Percentiles rank a stretch among this genome's conserved stretches.
Conservation (phyloP, 768 basidiomycete genomes). For the Naganishia onofrii region DNA sequence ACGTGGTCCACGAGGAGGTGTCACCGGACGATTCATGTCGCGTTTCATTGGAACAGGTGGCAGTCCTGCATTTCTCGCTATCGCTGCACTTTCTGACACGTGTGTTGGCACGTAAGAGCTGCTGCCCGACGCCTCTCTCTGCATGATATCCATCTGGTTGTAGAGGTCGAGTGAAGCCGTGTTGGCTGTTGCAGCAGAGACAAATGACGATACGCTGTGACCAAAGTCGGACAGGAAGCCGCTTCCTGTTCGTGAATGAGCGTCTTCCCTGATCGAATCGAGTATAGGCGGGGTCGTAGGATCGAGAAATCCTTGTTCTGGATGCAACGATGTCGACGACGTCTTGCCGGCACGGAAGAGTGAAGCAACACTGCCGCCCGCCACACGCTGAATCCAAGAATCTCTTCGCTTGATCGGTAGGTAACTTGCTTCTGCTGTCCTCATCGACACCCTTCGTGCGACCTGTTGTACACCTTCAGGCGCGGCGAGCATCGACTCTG, state of each 20-base stretch:
- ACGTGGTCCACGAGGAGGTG: conserved; percentile 25
- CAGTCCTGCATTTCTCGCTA: background rate
- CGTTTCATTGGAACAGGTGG: conserved; percentile 1
- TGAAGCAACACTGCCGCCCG: conserved; percentile 44
- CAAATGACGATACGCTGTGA: conserved; percentile 54
- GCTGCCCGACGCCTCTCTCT: conserved; percentile 49
- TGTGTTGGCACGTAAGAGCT: background rate
- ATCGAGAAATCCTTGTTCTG: conserved; percentile 60
- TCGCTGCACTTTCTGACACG: background rate
- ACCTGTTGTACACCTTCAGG: conserved; percentile 2
- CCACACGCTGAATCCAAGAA: conserved; percentile 45
- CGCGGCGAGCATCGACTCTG: conserved; percentile 16
- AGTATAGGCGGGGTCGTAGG: conserved; percentile 65
- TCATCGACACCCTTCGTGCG: conserved; percentile 21
- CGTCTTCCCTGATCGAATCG: conserved; percentile 19
- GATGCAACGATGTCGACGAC: conserved; percentile 50
- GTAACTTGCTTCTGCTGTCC: conserved; percentile 55
- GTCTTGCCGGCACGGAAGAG: conserved; percentile 60
- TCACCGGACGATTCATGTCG: background rate
- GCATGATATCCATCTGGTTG: conserved; percentile 68
- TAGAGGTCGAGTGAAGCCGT: conserved; percentile 67
- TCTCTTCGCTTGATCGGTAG: conserved; percentile 63
- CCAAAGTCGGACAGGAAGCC: conserved; percentile 13
- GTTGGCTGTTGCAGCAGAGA: conserved; percentile 64
- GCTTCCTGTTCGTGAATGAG: background rate